Evolutionary conservation across 2,329 filamentous ascomycete species (phyloP), one percentile per base, ranked within the genome.

Genomic region (Venturia nashicola): DNA sequence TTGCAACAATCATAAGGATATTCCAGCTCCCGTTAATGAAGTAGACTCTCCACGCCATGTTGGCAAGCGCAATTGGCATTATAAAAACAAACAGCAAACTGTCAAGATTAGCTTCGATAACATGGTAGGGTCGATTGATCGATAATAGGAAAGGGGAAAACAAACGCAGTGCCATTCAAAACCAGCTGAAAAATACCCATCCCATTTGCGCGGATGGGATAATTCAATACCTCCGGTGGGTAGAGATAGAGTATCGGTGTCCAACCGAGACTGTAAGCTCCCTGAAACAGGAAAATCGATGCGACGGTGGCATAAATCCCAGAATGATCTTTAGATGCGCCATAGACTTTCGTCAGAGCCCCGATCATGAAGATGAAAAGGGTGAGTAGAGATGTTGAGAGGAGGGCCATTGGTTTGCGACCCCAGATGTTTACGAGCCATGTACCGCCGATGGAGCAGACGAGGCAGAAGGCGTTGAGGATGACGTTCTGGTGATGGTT

Each of bases 261-360:
- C 77, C 77, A 80, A 0, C 75, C 78, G n/a, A 82, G 71, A 0
- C 75, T 76, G 67, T 82, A 83, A 62, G 76, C 77, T 0, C 78
- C 80, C 63, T 80, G 78, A 68, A 82, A 83, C 2, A 82, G 70
- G 68, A 82, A 82, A 68, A 82, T 80, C 14, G 77, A 71, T 0
- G 78, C 78, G 0, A 81, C 76, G 12, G 76, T 74, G 6, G 74
- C 78, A 65, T 80, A 80, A 6, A 77, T 70, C 9, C 72, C 68
- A 14, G 67, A 65, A 6, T 69, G 66, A 18, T 66, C 68, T 0
- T 64, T 63, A 2, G 68, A 66, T n/a, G 68, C 65, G 14, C 64
- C 68, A 60, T 75, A 74, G 20, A 71, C 36, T 36, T 82, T 82
- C 5, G 78, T 77, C 4, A 84, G 70, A 1, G 74, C 79, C 1